A percentile compares a stretch with the other conserved stretches of the same genome.
Conservation (phyloP, 116 monocot species). For the Trichopus zeylanicus region DNA sequence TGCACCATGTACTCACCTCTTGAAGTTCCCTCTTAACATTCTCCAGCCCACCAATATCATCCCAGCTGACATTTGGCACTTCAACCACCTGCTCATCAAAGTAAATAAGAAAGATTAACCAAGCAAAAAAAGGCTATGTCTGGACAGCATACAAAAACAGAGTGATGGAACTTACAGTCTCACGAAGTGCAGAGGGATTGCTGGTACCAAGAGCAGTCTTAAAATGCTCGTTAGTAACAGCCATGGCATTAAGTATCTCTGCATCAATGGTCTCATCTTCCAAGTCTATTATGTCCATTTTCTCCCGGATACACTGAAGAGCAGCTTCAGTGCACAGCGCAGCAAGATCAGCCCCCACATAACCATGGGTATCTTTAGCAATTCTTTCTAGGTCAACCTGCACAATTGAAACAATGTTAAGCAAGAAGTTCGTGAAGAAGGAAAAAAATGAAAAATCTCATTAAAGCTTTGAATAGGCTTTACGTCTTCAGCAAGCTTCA, state of each 20-base stretch:
- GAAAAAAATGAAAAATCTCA: neutral
- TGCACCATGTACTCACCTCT: conserved; percentile 28
- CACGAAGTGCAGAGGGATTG: conserved; percentile 86
- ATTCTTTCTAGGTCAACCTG: conserved; percentile 77
- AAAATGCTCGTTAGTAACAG: conserved; percentile 75
- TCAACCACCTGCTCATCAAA: conserved; percentile 77
- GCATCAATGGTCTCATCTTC: conserved; percentile 92
- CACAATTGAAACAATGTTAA: neutral
- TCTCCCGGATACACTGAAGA: conserved; percentile 74
- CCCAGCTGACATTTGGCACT: conserved; percentile 79
- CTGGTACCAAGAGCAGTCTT: conserved; percentile 84
- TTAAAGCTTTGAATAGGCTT: neutral
- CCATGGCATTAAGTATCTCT: conserved; percentile 84
- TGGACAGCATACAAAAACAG: neutral
- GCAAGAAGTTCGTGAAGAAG: neutral
- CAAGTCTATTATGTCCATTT: conserved; percentile 81
- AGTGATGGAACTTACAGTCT: conserved; percentile 41
- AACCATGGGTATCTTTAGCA: conserved; percentile 76
- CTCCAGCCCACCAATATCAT: conserved; percentile 76
- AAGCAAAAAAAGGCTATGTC: neutral
- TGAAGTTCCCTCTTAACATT: conserved; percentile 79
- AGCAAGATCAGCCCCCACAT: conserved; percentile 77
- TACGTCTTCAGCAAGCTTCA: conserved; percentile 60
- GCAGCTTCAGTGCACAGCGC: conserved; percentile 84
- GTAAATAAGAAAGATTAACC: no score